Evolutionary conservation across 345 rosid species (phyloP).

Genomic region (Gossypium stocksii): DNA sequence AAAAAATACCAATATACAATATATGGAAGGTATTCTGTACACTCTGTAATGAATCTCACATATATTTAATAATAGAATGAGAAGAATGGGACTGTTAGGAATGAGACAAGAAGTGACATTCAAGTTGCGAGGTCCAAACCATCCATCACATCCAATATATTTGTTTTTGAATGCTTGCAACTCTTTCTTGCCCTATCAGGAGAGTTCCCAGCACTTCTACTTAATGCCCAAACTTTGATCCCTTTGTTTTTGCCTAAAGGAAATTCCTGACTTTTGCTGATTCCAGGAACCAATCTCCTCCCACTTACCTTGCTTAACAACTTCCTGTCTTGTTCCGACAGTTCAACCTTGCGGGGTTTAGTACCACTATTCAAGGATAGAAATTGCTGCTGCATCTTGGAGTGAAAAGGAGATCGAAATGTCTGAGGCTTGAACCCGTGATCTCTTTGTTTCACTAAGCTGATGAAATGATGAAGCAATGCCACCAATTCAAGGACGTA

Average conservation of each 20-base stretch:
- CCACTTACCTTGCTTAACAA: constrained; percentile 43
- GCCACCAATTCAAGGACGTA: constrained; percentile 65
- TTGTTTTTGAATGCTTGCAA: constrained; percentile 24
- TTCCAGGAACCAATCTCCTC: constrained; percentile 46
- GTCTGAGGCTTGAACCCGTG: constrained; percentile 33
- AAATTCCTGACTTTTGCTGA: constrained; percentile 88
- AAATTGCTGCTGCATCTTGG: constrained; percentile 39
- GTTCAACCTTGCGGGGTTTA: constrained; percentile 28
- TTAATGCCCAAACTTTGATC: constrained; percentile 34
- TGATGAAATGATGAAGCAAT: constrained; percentile 75
- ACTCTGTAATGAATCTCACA: not conserved
- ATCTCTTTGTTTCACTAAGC: constrained; percentile 46
- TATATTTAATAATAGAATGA: constrained; percentile 3
- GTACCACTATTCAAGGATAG: constrained; percentile 25
- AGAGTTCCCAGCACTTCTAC: constrained; percentile 71
- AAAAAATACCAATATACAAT: not conserved
- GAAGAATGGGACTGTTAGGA: not conserved
- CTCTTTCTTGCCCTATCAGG: constrained; percentile 27
- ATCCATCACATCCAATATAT: constrained; percentile 47
- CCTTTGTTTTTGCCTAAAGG: constrained; percentile 28
- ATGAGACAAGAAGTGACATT: constrained; percentile 13
- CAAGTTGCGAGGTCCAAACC: constrained; percentile 37
- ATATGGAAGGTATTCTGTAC: constrained; percentile 9
- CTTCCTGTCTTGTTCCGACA: constrained; percentile 60
- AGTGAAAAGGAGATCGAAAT: constrained; percentile 31